A percentile compares a stretch with the other conserved stretches of the same genome.
Evolutionary conservation across 139 green algal species (phyloP).

Genomic region (Ostreobium quekettii): DNA sequence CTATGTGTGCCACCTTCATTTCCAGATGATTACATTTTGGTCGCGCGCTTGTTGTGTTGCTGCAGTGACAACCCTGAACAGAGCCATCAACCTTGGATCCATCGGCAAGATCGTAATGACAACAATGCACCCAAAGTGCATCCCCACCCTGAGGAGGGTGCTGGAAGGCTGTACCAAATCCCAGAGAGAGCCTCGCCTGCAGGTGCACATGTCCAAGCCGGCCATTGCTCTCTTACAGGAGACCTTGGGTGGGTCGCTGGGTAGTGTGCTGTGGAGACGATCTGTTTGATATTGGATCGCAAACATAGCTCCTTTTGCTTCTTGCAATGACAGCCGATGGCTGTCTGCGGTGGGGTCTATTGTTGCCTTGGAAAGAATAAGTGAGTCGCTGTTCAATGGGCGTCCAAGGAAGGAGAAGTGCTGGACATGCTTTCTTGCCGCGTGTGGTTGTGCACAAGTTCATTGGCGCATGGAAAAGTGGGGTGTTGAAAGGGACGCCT

Average conservation of each 20-base stretch:
- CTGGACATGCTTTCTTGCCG: too few relatives aligned
- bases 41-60: background rate
- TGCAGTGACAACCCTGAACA: constrained; percentile 41
- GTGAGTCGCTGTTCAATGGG: too few relatives aligned
- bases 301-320: background rate
- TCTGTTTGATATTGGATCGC: background rate
- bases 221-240: constrained; percentile 26
- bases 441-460: too few relatives aligned
- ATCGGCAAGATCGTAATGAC: constrained; percentile 72
- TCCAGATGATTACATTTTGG: background rate
- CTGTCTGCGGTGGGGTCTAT: too few relatives aligned
- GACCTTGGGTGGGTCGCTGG: background rate
- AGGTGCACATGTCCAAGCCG: constrained; percentile 74
- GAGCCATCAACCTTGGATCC: constrained; percentile 15
- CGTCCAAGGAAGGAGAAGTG: too few relatives aligned
- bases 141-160: constrained; percentile 58
- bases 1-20: background rate
- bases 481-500: too few relatives aligned
- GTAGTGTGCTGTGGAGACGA: background rate
- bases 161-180: constrained; percentile 29
- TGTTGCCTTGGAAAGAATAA: too few relatives aligned
- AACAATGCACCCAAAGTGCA: constrained; percentile 73
- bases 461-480: too few relatives aligned
- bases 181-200: constrained; percentile 21
- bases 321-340: too few relatives aligned